Conservation (phyloP, 352 stramenopile species). For the Sclerospora graminicola region DNA sequence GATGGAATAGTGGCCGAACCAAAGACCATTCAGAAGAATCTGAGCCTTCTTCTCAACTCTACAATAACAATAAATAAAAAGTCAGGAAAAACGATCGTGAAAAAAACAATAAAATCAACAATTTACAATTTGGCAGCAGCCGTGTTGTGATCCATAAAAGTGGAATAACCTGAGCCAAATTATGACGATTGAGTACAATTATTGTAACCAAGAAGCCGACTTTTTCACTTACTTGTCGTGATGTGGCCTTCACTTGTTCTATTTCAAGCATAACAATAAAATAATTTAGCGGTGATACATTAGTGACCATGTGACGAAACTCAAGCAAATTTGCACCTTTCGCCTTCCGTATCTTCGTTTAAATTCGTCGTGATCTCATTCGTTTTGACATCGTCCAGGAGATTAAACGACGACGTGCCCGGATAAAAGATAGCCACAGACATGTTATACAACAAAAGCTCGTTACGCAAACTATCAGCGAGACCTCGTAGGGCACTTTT, state of each 20-base stretch:
- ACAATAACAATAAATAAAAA: not conserved
- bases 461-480: constrained; percentile 81
- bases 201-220: not conserved
- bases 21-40: constrained; percentile 45
- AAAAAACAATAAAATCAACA: not conserved
- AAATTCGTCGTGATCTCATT: constrained; percentile 2
- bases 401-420: constrained; percentile 35
- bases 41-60: constrained; percentile 35
- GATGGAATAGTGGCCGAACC: constrained; percentile 33
- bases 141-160: constrained; percentile 17
- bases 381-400: constrained; percentile 7
- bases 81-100: not conserved
- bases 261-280: not conserved
- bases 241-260: constrained; percentile 7
- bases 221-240: constrained; percentile 7
- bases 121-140: constrained; percentile 14
- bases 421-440: constrained; percentile 85
- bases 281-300: not conserved
- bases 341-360: constrained; percentile 2
- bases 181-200: constrained; percentile 1
- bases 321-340: constrained; percentile 3
- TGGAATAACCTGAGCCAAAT: constrained; percentile 22
- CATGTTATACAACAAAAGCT: constrained; percentile 69
- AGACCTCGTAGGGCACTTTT: constrained; percentile 89
- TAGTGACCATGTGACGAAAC: not conserved